phyloP scores from a whole-genome alignment of 2,329 filamentous ascomycete genomes.

The Exophiala calicioides region DNA sequence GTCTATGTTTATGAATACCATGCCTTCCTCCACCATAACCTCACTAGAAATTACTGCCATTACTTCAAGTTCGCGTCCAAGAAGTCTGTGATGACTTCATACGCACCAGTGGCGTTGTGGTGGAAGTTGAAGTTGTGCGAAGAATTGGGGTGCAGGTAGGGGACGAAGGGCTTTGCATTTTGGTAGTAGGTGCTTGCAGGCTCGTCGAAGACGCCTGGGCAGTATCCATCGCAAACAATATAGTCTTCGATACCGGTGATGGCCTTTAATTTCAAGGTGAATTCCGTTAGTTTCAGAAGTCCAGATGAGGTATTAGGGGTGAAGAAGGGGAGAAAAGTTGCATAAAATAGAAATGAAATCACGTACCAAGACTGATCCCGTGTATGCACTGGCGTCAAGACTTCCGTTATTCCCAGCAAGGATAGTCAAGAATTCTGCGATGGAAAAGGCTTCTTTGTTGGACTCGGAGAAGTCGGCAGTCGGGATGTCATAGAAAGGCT shows the following conservation, averaged over 20 bases:
- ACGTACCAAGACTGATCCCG: conserved; percentile 18
- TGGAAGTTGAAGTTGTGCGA: conserved; percentile 35
- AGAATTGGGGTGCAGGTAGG: conserved; percentile 29
- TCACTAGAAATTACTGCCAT: too few relatives aligned
- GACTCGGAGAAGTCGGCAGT: conserved; percentile 29
- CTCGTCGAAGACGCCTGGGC: conserved; percentile 29
- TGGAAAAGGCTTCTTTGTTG: conserved; percentile 26
- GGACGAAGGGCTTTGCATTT: conserved; percentile 29
- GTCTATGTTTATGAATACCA: too few relatives aligned
- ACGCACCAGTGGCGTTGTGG: conserved; percentile 31
- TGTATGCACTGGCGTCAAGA: conserved; percentile 22
- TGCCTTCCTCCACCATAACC: too few relatives aligned
- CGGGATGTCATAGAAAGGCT: conserved; percentile 24
- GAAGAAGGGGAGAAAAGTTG: too few relatives aligned
- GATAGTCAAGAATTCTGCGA: conserved; percentile 30
- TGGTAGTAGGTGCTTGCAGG: conserved; percentile 28
- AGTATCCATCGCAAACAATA: conserved; percentile 34
- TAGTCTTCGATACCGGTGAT: conserved; percentile 27
- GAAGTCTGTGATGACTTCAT: conserved; percentile 30
- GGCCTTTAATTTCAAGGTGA: not conserved
- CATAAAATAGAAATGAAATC: conserved; percentile 1
- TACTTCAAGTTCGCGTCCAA: conserved; percentile 14
- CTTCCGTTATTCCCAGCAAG: conserved; percentile 19
- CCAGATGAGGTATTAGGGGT: too few relatives aligned
- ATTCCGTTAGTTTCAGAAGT: not conserved